Percentiles rank a stretch among this genome's conserved stretches.
Evolutionary conservation across 768 basidiomycete genomes (phyloP).

Genomic region (Coprinopsis marcescibilis): DNA sequence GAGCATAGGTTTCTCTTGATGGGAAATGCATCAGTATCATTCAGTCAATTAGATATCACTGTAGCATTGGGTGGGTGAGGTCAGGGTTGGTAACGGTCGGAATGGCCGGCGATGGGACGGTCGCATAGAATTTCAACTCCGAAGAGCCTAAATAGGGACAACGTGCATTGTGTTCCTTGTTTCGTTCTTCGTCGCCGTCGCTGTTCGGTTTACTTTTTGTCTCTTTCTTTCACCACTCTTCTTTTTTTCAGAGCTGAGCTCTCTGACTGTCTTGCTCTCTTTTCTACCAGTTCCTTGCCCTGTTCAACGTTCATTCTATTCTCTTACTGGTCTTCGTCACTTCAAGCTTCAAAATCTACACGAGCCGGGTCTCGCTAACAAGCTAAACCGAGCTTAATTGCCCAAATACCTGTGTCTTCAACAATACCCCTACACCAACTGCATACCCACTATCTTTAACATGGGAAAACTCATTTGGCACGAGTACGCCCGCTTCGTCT

Average conservation of each 20-base stretch:
- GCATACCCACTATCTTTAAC: conserved; percentile 2
- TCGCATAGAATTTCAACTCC: conserved; percentile 6
- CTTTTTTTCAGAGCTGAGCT: conserved; percentile 13
- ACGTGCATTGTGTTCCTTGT: neutral
- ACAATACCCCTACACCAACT: conserved; percentile 11
- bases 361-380: conserved; percentile 1
- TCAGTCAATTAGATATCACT: neutral
- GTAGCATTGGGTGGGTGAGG: neutral
- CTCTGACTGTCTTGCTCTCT: conserved; percentile 11
- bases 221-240: conserved; percentile 3
- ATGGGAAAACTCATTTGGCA: conserved; percentile 87
- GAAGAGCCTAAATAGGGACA: neutral
- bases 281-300: neutral
- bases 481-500: conserved; percentile 63
- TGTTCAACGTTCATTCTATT: conserved; percentile 22
- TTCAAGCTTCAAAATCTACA: conserved; percentile 17
- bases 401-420: conserved; percentile 12
- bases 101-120: neutral
- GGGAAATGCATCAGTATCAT: neutral
- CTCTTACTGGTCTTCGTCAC: conserved; percentile 10
- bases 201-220: conserved; percentile 7
- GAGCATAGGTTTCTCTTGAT: conserved; percentile 3
- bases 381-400: neutral
- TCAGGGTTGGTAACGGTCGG: too few species aligned
- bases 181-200: conserved; percentile 12